A percentile compares a stretch with the other conserved stretches of the same genome.
These are phyloP conservation scores for Anthracocystis walkeri DNA, from an alignment of 1,284 basidiomycete species.

Conservation along the genomic window DNA sequence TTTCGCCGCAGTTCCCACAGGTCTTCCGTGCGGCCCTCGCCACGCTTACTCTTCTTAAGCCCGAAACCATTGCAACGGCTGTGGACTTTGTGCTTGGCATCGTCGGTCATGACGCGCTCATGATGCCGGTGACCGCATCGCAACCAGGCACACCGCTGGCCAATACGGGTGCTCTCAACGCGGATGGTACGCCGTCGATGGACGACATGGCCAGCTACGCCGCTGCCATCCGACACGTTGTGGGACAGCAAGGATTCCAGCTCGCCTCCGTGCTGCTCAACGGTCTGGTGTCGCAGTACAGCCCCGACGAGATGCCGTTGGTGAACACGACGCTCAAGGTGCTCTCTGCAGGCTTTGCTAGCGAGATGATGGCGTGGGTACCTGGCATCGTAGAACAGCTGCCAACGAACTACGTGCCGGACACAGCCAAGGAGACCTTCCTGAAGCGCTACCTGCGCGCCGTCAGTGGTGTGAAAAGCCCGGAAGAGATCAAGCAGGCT, in stretches of 20 bases:
- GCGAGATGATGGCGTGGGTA: conserved; percentile 80
- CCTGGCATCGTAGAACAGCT: conserved; percentile 79
- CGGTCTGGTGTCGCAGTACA: conserved; percentile 81
- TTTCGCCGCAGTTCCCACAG: conserved; percentile 72
- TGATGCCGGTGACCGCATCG: conserved; percentile 33
- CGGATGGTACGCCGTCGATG: conserved; percentile 66
- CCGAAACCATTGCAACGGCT: conserved; percentile 82
- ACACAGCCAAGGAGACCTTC: conserved; percentile 80
- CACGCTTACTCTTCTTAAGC: conserved; percentile 64
- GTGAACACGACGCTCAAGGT: conserved; percentile 83
- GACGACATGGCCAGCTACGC: conserved; percentile 78
- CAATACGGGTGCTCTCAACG: conserved; percentile 14
- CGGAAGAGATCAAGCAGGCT: conserved; percentile 54
- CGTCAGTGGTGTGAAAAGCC: conserved; percentile 17
- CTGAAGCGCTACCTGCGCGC: conserved; percentile 71
- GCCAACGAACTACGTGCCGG: conserved; percentile 76
- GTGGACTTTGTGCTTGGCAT: conserved; percentile 83
- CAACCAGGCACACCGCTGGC: conserved; percentile 43
- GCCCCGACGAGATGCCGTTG: conserved; percentile 82
- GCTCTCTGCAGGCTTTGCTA: conserved; percentile 77
- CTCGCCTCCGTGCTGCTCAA: conserved; percentile 80
- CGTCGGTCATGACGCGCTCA: conserved; percentile 75
- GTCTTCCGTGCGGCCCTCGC: conserved; percentile 57
- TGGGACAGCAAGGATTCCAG: conserved; percentile 81
- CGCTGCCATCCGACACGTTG: conserved; percentile 76